Evolutionary conservation across 306 rosid genomes (phyloP), one percentile per base, ranked within the genome.

Genomic region (Cucumis melo): DNA sequence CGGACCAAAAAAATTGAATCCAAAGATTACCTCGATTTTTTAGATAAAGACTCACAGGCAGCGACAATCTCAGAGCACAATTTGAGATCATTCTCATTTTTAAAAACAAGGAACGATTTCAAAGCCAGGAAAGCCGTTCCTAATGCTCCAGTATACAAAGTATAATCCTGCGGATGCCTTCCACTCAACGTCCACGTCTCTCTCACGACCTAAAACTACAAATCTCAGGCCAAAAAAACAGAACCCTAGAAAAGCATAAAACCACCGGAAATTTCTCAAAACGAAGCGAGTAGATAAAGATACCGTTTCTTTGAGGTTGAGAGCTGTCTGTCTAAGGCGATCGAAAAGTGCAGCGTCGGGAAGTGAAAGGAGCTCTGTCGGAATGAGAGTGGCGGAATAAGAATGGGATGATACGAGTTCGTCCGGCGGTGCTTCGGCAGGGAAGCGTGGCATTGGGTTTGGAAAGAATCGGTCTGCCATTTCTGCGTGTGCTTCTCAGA

Each of bases 391-490:
- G 24, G 77, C 20, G 32, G 54, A 20, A 68, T 73, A 75, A 41
- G 88, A 73, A 32, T 74, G 51, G 7, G 77, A 12, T 6, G 78
- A 20, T 42, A 81, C 39, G 20, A 80, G 54, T 71, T 81, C 83
- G n/a, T 82, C 84, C 16, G 12, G 58, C 42, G 81, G 58, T 21
- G 60, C 51, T 81, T 90, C 96, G n/a, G 80, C 82, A 10, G 80
- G 67, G 57, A 84, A 88, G 23, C 65, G 79, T 36, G 89, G 93
- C 93, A 91, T 80, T 32, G 80, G 88, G 74, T 89, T 93, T 10
- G 80, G 89, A 72, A 89, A 93, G 87, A 82, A 93, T 19, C 91
- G 89, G 71, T 93, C 96, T 7, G 87, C 82, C 98, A 93, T 89
- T 41, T 76, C 81, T 59, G 74, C 4, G 8, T 6, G 27, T 29